Conservation (phyloP, 495 filamentous ascomycete genomes). For the Aspergillus sclerotioniger region DNA sequence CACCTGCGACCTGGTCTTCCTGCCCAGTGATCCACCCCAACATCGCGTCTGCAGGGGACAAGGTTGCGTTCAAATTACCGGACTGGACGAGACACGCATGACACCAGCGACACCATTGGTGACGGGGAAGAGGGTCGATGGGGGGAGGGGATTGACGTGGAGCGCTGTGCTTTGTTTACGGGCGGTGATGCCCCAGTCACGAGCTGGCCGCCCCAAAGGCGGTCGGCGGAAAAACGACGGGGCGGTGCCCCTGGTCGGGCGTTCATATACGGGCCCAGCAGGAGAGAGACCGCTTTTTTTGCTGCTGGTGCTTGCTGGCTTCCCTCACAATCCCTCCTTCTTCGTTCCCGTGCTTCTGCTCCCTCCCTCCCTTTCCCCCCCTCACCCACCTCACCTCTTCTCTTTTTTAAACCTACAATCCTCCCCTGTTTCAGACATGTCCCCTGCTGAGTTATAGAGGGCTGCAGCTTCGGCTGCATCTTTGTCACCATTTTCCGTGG, state of each 20-base stretch:
- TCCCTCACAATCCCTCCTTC: slow-evolving; percentile 3
- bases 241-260: neutral
- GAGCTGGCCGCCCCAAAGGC: slow-evolving; percentile 19
- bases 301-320: neutral
- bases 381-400: neutral
- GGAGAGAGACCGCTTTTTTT: slow-evolving; percentile 17
- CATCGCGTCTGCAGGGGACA: slow-evolving; percentile 26
- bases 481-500: slow-evolving; percentile 33
- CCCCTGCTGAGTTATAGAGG: slow-evolving; percentile 32
- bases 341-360: slow-evolving; percentile 10
- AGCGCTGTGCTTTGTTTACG: slow-evolving; percentile 35
- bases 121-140: slow-evolving; percentile 6
- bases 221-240: slow-evolving; percentile 22
- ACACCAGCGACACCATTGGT: slow-evolving; percentile 20
- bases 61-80: slow-evolving; percentile 13
- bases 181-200: slow-evolving; percentile 5
- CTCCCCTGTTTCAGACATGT: slow-evolving; percentile 17
- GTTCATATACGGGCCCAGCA: slow-evolving; percentile 1
- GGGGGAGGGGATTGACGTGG: slow-evolving; percentile 28
- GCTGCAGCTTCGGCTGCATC: slow-evolving; percentile 43
- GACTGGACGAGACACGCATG: slow-evolving; percentile 14
- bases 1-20: slow-evolving; percentile 27
- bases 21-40: slow-evolving; percentile 32
- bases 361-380: slow-evolving; percentile 11
- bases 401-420: slow-evolving; percentile 9